Conservation (phyloP, 2,329 filamentous ascomycete genomes). For the Colletotrichum gigasporum region DNA sequence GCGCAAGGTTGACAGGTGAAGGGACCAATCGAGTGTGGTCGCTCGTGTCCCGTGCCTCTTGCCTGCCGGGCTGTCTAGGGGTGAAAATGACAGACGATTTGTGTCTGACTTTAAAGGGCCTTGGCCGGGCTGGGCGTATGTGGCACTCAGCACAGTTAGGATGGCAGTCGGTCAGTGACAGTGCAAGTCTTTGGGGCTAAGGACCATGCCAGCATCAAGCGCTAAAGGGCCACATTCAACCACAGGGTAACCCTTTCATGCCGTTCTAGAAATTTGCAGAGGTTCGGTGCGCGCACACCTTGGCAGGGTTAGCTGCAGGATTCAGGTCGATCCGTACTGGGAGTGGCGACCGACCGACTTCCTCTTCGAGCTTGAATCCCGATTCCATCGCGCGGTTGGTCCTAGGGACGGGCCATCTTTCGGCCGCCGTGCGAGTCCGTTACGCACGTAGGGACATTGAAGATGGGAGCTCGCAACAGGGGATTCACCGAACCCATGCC, state of each 20-base stretch:
- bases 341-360: constrained; percentile 28
- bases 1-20: neutral
- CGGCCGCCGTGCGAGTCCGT: constrained; percentile 1
- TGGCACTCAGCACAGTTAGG: neutral
- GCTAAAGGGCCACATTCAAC: constrained; percentile 14
- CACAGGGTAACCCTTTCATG: constrained; percentile 3
- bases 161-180: neutral
- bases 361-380: constrained; percentile 30
- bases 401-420: constrained; percentile 13
- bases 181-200: neutral
- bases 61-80: neutral
- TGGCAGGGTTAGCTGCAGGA: constrained; percentile 27
- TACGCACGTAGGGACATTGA: constrained; percentile 14
- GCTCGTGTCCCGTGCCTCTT: neutral
- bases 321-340: constrained; percentile 25
- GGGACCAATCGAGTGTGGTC: too few relatives aligned
- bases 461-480: neutral
- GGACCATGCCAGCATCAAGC: neutral
- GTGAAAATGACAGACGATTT: neutral
- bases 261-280: constrained; percentile 23
- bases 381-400: constrained; percentile 17
- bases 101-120: neutral
- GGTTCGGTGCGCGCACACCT: constrained; percentile 1
- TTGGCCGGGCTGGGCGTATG: neutral
- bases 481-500: constrained; percentile 9